Evolutionary conservation across 2,329 filamentous ascomycete genomes (phyloP).

Genomic region (Arachnopeziza araneosa): DNA sequence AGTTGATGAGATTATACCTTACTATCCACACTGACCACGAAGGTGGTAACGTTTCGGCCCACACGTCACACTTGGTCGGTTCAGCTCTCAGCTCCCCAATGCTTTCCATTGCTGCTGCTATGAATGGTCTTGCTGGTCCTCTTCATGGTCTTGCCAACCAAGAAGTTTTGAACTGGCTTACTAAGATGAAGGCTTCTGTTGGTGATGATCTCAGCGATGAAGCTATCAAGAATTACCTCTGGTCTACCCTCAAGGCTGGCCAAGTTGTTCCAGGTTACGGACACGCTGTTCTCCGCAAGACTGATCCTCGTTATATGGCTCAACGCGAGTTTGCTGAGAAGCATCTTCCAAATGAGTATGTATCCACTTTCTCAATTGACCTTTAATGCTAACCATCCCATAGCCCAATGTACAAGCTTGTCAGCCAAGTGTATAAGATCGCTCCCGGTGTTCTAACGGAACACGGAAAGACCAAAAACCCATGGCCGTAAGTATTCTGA

Average conservation of each 20-base stretch:
- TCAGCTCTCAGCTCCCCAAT: slow-evolving; percentile 94
- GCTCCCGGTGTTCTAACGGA: slow-evolving; percentile 95
- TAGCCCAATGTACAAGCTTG: slow-evolving; percentile 99
- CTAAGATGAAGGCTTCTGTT: slow-evolving; percentile 94
- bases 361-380: neutral
- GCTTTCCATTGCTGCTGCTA: slow-evolving; percentile 91
- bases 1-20: slow-evolving; percentile 97
- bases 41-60: slow-evolving; percentile 96
- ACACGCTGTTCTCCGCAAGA: slow-evolving; percentile 99
- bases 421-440: slow-evolving; percentile 99
- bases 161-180: slow-evolving; percentile 98
- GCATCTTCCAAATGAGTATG: slow-evolving; percentile 31
- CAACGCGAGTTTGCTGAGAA: slow-evolving; percentile 89
- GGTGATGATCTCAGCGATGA: slow-evolving; percentile 94
- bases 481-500: slow-evolving; percentile 78
- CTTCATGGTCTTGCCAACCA: slow-evolving; percentile 99
- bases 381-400: slow-evolving; percentile 32
- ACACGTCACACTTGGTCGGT: slow-evolving; percentile 98
- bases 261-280: slow-evolving; percentile 98
- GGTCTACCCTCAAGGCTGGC: slow-evolving; percentile 91
- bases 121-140: slow-evolving; percentile 96
- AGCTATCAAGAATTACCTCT: slow-evolving; percentile 97
- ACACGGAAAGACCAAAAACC: slow-evolving; percentile 99
- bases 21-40: slow-evolving; percentile 99
- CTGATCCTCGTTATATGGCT: slow-evolving; percentile 95